Evolutionary conservation across 768 basidiomycete genomes (phyloP).

Genomic region (Mycena filopes): DNA sequence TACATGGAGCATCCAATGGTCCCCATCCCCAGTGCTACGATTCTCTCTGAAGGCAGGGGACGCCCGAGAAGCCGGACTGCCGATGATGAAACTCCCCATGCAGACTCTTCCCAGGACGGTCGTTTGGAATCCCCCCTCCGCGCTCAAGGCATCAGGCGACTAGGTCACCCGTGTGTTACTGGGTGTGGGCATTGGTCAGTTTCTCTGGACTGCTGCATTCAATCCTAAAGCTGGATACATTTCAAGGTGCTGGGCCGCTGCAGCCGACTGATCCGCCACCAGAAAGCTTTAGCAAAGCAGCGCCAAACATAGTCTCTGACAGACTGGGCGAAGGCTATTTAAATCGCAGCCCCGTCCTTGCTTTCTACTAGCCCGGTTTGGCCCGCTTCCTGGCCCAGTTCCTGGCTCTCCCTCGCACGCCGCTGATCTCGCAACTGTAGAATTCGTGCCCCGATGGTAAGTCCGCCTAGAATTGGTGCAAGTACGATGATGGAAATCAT

Average conservation of each 20-base stretch:
- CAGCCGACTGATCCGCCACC: slow-evolving; percentile 10
- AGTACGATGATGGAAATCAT: slow-evolving; percentile 76
- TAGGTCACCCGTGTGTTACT: slow-evolving; percentile 77
- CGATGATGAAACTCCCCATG: slow-evolving; percentile 40
- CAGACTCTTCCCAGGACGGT: slow-evolving; percentile 28
- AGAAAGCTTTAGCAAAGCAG: too few relatives aligned
- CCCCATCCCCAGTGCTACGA: slow-evolving; percentile 49
- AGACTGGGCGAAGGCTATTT: background rate
- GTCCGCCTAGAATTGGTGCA: slow-evolving; percentile 58
- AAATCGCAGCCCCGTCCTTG: slow-evolving; percentile 4
- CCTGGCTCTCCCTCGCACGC: background rate
- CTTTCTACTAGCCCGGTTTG: background rate
- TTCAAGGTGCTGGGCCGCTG: slow-evolving; percentile 81
- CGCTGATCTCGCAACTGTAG: slow-evolving; percentile 23
- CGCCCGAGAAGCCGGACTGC: slow-evolving; percentile 31
- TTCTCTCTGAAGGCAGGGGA: slow-evolving; percentile 26
- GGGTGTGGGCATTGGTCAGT: slow-evolving; percentile 87
- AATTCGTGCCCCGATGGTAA: slow-evolving; percentile 39
- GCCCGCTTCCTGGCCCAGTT: background rate
- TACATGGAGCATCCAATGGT: slow-evolving; percentile 70
- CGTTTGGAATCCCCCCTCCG: slow-evolving; percentile 35
- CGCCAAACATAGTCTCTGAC: too few relatives aligned
- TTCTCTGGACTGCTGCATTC: too few relatives aligned
- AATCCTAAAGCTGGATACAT: too few relatives aligned
- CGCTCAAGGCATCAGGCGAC: slow-evolving; percentile 37